Evolutionary conservation across 2,329 filamentous ascomycete species (phyloP).

Genomic region (Madurella mycetomatis): DNA sequence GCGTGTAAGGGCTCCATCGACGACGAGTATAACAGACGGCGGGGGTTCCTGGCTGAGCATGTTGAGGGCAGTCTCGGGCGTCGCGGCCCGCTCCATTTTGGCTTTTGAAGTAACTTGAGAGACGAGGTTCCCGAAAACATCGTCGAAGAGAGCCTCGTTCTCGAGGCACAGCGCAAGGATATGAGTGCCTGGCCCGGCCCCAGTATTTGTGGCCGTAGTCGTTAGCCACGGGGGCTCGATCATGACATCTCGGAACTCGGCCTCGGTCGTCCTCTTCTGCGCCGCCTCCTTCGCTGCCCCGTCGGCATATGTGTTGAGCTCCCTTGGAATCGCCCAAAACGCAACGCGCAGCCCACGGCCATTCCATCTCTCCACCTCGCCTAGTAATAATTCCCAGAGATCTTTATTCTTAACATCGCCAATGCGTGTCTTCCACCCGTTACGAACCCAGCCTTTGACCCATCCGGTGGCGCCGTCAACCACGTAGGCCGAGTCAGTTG

Average conservation of each 20-base stretch:
- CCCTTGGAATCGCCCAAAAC: slow-evolving; percentile 2
- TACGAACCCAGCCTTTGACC: not conserved
- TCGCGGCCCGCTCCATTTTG: slow-evolving; percentile 15
- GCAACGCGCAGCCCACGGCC: not conserved
- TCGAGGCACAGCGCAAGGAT: slow-evolving; percentile 12
- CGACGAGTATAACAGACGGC: slow-evolving; percentile 21
- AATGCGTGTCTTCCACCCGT: slow-evolving; percentile 26
- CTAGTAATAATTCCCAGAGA: slow-evolving; percentile 45
- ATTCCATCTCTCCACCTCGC: slow-evolving; percentile 2
- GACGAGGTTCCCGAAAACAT: not conserved
- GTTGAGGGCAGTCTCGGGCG: slow-evolving; percentile 11
- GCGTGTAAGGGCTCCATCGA: slow-evolving; percentile 19
- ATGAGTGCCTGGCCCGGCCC: not conserved
- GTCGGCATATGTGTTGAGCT: not conserved
- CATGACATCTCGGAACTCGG: not conserved
- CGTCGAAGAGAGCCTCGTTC: slow-evolving; percentile 3
- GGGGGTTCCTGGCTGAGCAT: slow-evolving; percentile 10
- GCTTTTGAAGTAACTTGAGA: slow-evolving; percentile 6
- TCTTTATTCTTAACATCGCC: slow-evolving; percentile 45
- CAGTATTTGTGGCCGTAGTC: not conserved
- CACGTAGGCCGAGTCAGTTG: slow-evolving; percentile 50
- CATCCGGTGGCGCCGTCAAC: slow-evolving; percentile 37
- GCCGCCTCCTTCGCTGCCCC: not conserved
- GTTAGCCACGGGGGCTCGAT: not conserved
- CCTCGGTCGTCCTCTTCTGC: not conserved